Conservation (phyloP, 2,329 filamentous ascomycete species). For the Stemphylium vesicarium region DNA sequence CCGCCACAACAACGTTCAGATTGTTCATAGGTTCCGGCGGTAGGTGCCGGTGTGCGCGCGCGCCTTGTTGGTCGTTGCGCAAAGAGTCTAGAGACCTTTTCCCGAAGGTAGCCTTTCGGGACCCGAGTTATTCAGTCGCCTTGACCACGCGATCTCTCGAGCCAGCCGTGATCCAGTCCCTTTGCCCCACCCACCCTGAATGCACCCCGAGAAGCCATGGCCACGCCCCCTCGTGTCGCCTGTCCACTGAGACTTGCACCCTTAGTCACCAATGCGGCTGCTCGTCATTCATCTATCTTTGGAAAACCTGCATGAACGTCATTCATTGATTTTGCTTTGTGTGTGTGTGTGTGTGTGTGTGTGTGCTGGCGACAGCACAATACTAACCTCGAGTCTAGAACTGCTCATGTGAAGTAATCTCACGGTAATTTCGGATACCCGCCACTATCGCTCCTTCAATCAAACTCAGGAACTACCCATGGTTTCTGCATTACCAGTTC, state of each 20-base stretch:
- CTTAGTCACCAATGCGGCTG: neutral
- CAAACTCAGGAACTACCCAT: neutral
- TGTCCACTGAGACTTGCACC: neutral
- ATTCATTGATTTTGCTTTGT: neutral
- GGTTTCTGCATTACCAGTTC: neutral
- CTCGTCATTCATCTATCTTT: neutral
- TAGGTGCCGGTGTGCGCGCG: neutral
- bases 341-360: neutral
- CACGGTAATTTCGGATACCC: slow-evolving; percentile 6
- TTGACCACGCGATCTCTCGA: neutral
- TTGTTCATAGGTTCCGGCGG: neutral
- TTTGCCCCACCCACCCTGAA: neutral
- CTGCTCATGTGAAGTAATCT: slow-evolving; percentile 4
- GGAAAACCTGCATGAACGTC: neutral
- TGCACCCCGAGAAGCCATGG: neutral
- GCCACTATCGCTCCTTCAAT: slow-evolving; percentile 5
- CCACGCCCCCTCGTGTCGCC: slow-evolving; percentile 2
- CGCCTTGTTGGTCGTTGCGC: neutral
- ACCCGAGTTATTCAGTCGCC: neutral
- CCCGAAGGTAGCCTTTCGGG: neutral
- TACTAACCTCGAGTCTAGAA: neutral
- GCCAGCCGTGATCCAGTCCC: slow-evolving; percentile 2
- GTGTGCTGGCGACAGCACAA: neutral
- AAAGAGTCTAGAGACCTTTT: neutral
- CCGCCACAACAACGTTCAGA: neutral